Percentiles rank a stretch among this genome's conserved stretches.
Evolutionary conservation across 2,329 filamentous ascomycete species (phyloP).

Genomic region (Gnomoniopsis smithogilvyi): DNA sequence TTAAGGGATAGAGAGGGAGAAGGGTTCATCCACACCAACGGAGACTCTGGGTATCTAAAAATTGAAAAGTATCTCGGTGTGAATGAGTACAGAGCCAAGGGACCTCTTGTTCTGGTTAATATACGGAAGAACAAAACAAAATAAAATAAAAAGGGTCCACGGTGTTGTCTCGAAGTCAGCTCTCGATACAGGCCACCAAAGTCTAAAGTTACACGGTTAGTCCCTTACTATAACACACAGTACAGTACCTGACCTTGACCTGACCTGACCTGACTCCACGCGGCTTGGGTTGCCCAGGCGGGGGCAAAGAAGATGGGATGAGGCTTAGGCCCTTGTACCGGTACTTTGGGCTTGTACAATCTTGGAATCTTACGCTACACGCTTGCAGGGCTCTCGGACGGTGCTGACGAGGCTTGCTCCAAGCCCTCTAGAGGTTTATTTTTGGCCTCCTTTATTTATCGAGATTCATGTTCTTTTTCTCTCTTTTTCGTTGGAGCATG

Average conservation of each 20-base stretch:
- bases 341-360: neutral
- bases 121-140: neutral
- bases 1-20: too few relatives aligned
- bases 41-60: too few relatives aligned
- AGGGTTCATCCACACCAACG: too few relatives aligned
- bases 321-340: neutral
- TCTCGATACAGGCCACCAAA: neutral
- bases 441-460: too few relatives aligned
- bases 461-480: too few relatives aligned
- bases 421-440: too few relatives aligned
- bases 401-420: neutral
- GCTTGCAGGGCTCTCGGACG: too few relatives aligned
- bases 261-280: neutral
- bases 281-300: neutral
- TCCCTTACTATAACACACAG: too few relatives aligned
- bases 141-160: neutral
- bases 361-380: neutral
- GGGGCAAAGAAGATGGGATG: neutral
- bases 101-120: neutral
- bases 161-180: slow-evolving; percentile 1
- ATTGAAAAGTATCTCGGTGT: too few relatives aligned
- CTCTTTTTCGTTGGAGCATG: too few relatives aligned
- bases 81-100: too few relatives aligned
- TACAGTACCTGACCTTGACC: too few relatives aligned
- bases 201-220: neutral